Evolutionary conservation across 495 filamentous ascomycete species (phyloP).

Genomic region (Penicillium roqueforti): DNA sequence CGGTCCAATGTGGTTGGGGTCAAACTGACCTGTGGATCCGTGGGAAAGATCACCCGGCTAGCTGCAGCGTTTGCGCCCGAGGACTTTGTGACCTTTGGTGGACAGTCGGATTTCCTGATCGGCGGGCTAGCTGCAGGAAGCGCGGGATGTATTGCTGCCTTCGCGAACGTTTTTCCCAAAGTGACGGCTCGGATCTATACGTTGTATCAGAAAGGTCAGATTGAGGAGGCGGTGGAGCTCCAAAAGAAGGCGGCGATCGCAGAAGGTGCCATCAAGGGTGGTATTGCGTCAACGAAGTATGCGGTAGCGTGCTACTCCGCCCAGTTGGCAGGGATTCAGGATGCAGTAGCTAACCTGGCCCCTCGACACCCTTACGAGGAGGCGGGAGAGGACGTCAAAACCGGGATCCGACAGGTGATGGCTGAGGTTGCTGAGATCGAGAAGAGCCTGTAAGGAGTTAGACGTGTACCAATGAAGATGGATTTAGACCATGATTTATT

Average conservation of each 20-base stretch:
- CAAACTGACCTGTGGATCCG: conserved; percentile 66
- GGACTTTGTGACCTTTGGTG: conserved; percentile 62
- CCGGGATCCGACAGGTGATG: conserved; percentile 44
- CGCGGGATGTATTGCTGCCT: conserved; percentile 61
- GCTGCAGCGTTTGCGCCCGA: conserved; percentile 50
- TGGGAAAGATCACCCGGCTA: conserved; percentile 61
- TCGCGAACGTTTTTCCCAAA: conserved; percentile 65
- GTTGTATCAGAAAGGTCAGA: conserved; percentile 59
- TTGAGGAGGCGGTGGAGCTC: conserved; percentile 61
- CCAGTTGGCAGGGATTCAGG: conserved; percentile 20
- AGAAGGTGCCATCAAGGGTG: conserved; percentile 78
- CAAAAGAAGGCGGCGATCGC: conserved; percentile 70
- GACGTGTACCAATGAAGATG: not conserved
- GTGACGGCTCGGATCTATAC: conserved; percentile 59
- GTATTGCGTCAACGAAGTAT: conserved; percentile 63
- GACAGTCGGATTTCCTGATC: conserved; percentile 67
- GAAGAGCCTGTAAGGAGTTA: conserved; percentile 1
- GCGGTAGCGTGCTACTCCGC: conserved; percentile 43
- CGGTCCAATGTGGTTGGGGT: conserved; percentile 56
- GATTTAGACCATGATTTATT: not conserved
- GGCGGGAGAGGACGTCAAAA: conserved; percentile 45
- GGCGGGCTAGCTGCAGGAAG: conserved; percentile 43
- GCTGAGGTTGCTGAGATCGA: conserved; percentile 21
- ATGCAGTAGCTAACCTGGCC: conserved; percentile 28
- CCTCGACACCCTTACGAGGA: conserved; percentile 54